Evolutionary conservation across 1,139 yeast genomes (phyloP).

Genomic region (Kurtzmaniella quercitrusa): DNA sequence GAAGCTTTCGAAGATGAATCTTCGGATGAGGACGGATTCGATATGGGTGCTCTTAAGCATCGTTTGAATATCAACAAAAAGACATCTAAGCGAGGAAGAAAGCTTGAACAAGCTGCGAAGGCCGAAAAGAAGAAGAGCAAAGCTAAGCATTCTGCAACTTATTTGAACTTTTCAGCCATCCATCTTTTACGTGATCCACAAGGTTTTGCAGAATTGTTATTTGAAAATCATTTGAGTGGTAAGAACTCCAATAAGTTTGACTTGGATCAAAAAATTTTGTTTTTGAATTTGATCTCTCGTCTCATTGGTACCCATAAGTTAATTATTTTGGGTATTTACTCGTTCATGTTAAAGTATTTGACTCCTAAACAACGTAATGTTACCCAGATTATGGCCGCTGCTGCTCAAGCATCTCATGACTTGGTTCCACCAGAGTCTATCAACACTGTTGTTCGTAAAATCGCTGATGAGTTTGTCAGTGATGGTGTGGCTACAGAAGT

Average conservation of each 20-base stretch:
- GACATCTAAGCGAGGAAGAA: slow-evolving; percentile 73
- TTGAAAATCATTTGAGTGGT: slow-evolving; percentile 64
- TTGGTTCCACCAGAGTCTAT: slow-evolving; percentile 93
- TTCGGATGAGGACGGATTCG: slow-evolving; percentile 70
- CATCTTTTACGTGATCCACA: slow-evolving; percentile 95
- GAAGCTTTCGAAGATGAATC: slow-evolving; percentile 71
- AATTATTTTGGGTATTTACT: slow-evolving; percentile 82
- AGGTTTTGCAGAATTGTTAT: slow-evolving; percentile 88
- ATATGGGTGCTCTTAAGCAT: slow-evolving; percentile 68
- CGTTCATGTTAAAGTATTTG: slow-evolving; percentile 80
- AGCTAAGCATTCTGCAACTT: slow-evolving; percentile 57
- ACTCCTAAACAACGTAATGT: slow-evolving; percentile 94
- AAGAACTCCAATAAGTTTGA: slow-evolving; percentile 65
- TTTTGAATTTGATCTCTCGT: slow-evolving; percentile 83
- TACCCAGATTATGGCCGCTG: slow-evolving; percentile 93
- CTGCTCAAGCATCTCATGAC: slow-evolving; percentile 96
- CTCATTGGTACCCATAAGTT: slow-evolving; percentile 92
- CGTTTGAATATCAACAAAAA: slow-evolving; percentile 81
- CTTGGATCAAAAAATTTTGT: slow-evolving; percentile 82
- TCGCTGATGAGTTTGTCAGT: slow-evolving; percentile 95
- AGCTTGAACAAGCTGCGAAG: slow-evolving; percentile 69
- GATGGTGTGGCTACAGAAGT: slow-evolving; percentile 98
- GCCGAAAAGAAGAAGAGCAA: slow-evolving; percentile 54
- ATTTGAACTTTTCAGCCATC: slow-evolving; percentile 88
- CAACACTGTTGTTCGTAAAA: slow-evolving; percentile 73